A percentile compares a stretch with the other conserved stretches of the same genome.
Evolutionary conservation across 192 early-diverging fungal genomes (phyloP).

Genomic region (Umbelopsis sp.): DNA sequence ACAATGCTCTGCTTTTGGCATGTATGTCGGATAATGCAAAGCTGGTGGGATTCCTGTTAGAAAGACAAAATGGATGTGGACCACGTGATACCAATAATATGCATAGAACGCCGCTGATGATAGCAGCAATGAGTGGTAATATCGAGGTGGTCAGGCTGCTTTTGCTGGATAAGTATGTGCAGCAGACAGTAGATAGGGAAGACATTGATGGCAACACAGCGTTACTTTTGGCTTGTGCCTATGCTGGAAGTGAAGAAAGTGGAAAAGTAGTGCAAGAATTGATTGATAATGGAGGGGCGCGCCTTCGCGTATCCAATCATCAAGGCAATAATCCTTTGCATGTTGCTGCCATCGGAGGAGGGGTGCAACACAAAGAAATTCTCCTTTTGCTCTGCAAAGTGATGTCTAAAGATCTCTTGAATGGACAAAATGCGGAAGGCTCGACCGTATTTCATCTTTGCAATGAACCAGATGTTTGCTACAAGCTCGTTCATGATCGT

Average conservation of each 20-base stretch:
- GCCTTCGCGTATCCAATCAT: slow-evolving; percentile 38
- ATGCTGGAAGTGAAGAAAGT: background rate
- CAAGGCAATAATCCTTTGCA: slow-evolving; percentile 43
- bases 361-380: slow-evolving; percentile 1
- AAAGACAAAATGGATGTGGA: slow-evolving; percentile 18
- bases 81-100: slow-evolving; percentile 40
- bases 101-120: slow-evolving; percentile 45
- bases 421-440: slow-evolving; percentile 40
- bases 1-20: slow-evolving; percentile 44
- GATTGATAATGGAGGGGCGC: slow-evolving; percentile 18
- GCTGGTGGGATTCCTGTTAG: slow-evolving; percentile 33
- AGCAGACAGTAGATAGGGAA: slow-evolving; percentile 32
- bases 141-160: slow-evolving; percentile 33
- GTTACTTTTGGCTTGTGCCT: slow-evolving; percentile 23
- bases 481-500: slow-evolving; percentile 25
- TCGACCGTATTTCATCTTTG: slow-evolving; percentile 48
- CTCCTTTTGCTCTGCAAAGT: slow-evolving; percentile 17
- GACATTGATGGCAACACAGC: slow-evolving; percentile 47
- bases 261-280: background rate
- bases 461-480: slow-evolving; percentile 24
- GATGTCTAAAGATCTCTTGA: slow-evolving; percentile 30
- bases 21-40: slow-evolving; percentile 35
- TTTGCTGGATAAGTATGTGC: slow-evolving; percentile 25
- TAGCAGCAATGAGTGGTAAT: slow-evolving; percentile 32
- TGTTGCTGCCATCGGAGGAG: slow-evolving; percentile 31